Conservation (phyloP, 768 basidiomycete genomes). For the Suillus hirtellus region DNA sequence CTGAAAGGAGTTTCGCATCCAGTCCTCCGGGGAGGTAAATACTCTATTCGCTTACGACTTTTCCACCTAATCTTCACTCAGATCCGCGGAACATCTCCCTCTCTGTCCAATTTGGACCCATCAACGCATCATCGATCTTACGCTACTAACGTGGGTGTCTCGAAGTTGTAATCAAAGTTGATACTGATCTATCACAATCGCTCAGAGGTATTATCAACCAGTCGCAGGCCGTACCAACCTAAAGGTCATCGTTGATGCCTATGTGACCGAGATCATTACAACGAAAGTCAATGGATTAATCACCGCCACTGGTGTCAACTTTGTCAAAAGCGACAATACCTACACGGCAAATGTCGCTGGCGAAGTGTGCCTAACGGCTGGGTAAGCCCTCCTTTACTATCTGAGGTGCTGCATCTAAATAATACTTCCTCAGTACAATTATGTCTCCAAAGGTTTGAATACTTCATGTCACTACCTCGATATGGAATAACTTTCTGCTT, state of each 20-base stretch:
- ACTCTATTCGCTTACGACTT: neutral
- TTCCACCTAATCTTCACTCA: neutral
- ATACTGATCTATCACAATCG: neutral
- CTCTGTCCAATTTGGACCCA: neutral
- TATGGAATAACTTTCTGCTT: slow-evolving; percentile 21
- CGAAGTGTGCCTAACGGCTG: slow-evolving; percentile 53
- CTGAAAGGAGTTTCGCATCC: neutral
- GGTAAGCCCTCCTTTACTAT: slow-evolving; percentile 25
- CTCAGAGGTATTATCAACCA: slow-evolving; percentile 26
- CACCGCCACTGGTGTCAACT: slow-evolving; percentile 49
- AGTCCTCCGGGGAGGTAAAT: neutral
- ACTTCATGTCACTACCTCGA: neutral
- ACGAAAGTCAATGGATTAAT: slow-evolving; percentile 21
- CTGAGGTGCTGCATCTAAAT: neutral
- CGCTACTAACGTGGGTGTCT: neutral
- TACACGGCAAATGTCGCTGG: slow-evolving; percentile 41
- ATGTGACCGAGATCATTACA: slow-evolving; percentile 30
- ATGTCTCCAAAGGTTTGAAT: slow-evolving; percentile 30
- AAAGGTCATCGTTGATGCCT: slow-evolving; percentile 26
- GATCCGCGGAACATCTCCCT: neutral
- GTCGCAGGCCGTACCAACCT: slow-evolving; percentile 31
- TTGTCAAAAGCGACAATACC: slow-evolving; percentile 30
- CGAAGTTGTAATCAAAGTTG: neutral
- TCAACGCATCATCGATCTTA: neutral
- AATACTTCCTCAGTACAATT: slow-evolving; percentile 32